phyloP scores from a whole-genome alignment of 2,329 filamentous ascomycete genomes.

The Teratosphaeria pseudoeucalypti region DNA sequence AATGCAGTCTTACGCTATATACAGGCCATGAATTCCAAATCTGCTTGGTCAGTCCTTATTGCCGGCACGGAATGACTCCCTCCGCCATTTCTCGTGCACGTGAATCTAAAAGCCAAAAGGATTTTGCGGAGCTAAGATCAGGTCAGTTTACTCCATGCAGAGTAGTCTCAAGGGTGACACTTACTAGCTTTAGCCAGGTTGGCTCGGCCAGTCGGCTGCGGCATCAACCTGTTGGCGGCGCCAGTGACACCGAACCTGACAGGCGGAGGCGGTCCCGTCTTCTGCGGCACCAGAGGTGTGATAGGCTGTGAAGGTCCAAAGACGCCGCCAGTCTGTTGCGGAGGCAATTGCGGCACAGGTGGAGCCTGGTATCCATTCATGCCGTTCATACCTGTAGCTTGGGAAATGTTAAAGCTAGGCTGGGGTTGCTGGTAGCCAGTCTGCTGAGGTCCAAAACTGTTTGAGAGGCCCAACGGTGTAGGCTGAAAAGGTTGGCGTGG shows the following conservation, averaged over 20 bases:
- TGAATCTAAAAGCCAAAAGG: conserved; percentile 53
- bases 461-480: conserved; percentile 12
- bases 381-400: conserved; percentile 30
- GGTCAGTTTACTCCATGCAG: conserved; percentile 4
- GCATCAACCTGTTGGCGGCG: conserved; percentile 63
- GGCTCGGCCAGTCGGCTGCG: conserved; percentile 82
- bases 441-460: conserved; percentile 27
- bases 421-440: conserved; percentile 39
- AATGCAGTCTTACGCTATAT: too few species aligned
- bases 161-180: conserved; percentile 34
- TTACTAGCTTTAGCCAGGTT: conserved; percentile 93
- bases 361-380: not conserved
- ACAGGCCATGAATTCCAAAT: too few species aligned
- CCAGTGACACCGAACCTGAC: conserved; percentile 75
- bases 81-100: not conserved
- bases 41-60: too few species aligned
- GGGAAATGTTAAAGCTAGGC: conserved; percentile 30
- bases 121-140: conserved; percentile 51
- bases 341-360: conserved; percentile 42
- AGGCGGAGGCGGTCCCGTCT: conserved; percentile 76
- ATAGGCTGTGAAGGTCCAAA: conserved; percentile 30
- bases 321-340: conserved; percentile 41
- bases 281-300: conserved; percentile 60
- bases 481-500: conserved; percentile 34
- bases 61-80: not conserved